Conservation (phyloP, 768 basidiomycete genomes). For the Lyophyllum atratum region DNA sequence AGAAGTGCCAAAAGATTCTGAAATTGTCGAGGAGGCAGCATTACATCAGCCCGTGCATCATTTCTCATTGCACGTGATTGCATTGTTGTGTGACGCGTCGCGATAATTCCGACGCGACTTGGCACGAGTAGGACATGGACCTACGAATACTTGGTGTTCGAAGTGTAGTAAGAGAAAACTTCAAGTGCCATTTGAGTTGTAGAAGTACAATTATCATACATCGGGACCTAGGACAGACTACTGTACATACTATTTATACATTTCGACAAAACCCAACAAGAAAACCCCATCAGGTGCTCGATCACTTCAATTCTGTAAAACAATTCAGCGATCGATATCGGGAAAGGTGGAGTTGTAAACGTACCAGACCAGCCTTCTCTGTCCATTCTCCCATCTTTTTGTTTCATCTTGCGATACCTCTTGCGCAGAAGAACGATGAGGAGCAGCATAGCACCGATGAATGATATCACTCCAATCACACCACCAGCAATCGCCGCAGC, state of each 20-base stretch:
- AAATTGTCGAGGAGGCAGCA: too few relatives aligned
- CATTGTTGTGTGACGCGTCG: neutral
- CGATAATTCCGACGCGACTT: neutral
- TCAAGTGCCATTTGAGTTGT: too few relatives aligned
- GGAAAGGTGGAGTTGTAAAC: neutral
- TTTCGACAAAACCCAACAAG: neutral
- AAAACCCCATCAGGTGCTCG: neutral
- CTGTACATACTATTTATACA: neutral
- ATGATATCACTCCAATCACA: conserved; percentile 16
- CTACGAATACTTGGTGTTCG: too few relatives aligned
- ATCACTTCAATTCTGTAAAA: neutral
- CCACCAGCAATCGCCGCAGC: conserved; percentile 17
- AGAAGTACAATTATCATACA: too few relatives aligned
- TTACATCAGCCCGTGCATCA: neutral
- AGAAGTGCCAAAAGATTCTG: neutral
- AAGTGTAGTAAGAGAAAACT: too few relatives aligned
- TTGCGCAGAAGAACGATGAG: neutral
- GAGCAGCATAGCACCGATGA: neutral
- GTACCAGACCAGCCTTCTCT: conserved; percentile 5
- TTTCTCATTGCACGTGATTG: neutral
- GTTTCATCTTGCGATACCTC: neutral
- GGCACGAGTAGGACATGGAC: too few relatives aligned
- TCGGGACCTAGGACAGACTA: too few relatives aligned
- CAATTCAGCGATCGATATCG: neutral
- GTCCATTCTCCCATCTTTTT: neutral